Evolutionary conservation across 495 filamentous ascomycete genomes (phyloP), one percentile per base, ranked within the genome.

Genomic region (Tuber melanosporum): DNA sequence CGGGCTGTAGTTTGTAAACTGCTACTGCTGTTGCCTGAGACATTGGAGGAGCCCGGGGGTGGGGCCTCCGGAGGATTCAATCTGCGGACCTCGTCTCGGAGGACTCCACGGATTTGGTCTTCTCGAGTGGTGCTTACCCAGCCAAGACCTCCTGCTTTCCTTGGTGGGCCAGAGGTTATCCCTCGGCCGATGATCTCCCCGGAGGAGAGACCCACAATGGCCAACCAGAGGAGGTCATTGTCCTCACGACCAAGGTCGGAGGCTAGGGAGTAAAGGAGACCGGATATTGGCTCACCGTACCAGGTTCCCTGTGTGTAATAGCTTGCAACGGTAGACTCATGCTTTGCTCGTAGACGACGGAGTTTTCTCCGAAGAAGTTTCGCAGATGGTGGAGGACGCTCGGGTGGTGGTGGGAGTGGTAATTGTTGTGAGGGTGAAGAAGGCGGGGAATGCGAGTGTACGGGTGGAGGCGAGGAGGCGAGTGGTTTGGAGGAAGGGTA

Each of bases 181-280:
- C 75, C 76, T 26, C 92, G 92, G 20, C 95, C 95, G 76, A 94
- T 97, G 0, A 98, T 89, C 83, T 97, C 95, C 83, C 95, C 90
- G 47, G 94, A 95, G 39, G 91, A 92, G 52, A 97, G 92, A 17
- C 95, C 95, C 39, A 98, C 92, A 78, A 98, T 97, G 15, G 94
- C 89, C 71, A 96, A 88, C 95, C 95, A 99, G 44, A 99, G 89
- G 44, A 98, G 86, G 80, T 99, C 94, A 81, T 98, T 98, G 82
- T 98, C 95, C 86, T 99, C 95, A 62, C 94, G 91, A 75, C 95
- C 96, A 17, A 98, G 89, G 79, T 98, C 95, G 2, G 94, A 97
- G 26, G 94, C 95, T 8, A 99, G 87, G 3, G 93, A 96, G 85
- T 98, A 99, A 76, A 99, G 86, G 82, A 99, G 89, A 1, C 93